A percentile compares a stretch with the other conserved stretches of the same genome.
phyloP scores from a whole-genome alignment of 257 asterid species.

The Rehmannia glutinosa region DNA sequence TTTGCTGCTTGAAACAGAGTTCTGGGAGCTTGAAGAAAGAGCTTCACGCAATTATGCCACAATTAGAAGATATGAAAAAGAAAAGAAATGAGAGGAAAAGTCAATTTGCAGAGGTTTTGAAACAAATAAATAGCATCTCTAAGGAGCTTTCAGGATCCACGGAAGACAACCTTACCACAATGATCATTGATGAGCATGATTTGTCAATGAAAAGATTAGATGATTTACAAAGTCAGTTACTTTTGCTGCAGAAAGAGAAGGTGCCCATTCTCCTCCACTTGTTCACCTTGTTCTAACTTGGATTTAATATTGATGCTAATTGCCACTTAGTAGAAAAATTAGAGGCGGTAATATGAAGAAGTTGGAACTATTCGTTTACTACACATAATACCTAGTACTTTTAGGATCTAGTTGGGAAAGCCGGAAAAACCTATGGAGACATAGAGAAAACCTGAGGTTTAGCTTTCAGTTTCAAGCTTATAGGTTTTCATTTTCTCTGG shows the following conservation, averaged over 20 bases:
- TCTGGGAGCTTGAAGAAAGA: conserved; percentile 58
- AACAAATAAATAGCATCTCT: conserved; percentile 51
- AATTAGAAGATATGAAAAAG: conserved; percentile 57
- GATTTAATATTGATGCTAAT: background rate
- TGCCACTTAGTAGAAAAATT: background rate
- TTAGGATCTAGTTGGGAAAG: background rate
- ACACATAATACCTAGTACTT: background rate
- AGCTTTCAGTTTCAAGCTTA: background rate
- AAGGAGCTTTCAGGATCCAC: conserved; percentile 52
- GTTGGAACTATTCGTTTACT: background rate
- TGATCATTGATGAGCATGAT: conserved; percentile 52
- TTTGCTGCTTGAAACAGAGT: conserved; percentile 39
- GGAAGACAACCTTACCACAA: conserved; percentile 16
- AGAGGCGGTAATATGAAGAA: background rate
- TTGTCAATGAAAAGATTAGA: conserved; percentile 60
- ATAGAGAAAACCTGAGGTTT: background rate
- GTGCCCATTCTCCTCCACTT: conserved; percentile 25
- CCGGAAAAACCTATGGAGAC: background rate
- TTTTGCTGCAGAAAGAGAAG: conserved; percentile 60
- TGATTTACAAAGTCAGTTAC: conserved; percentile 47
- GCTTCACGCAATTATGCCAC: conserved; percentile 56
- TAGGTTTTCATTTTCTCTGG: background rate
- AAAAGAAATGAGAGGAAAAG: conserved; percentile 57
- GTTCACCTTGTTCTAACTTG: conserved; percentile 8
- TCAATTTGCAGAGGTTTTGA: conserved; percentile 54